These are phyloP conservation scores for Trifolium subterraneum DNA, from an alignment of 306 rosid species.

Conservation along the genomic window DNA sequence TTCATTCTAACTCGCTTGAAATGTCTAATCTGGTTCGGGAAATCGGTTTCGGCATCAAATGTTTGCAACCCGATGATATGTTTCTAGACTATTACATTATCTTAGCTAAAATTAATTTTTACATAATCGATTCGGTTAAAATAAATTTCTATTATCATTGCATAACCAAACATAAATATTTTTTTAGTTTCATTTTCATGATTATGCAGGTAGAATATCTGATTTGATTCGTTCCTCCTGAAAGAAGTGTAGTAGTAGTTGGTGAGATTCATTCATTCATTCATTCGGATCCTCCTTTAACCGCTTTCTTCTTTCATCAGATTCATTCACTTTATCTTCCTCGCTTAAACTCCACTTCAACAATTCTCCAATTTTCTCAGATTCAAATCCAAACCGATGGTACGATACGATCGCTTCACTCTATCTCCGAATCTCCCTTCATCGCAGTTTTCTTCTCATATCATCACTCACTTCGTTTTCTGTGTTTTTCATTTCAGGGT, in stretches of 20 bases:
- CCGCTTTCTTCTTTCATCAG: no score
- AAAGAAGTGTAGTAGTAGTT: neutral
- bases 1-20: no score
- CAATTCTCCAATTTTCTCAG: neutral
- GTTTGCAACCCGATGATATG: no score
- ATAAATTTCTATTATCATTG: no score
- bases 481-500: constrained; percentile 48
- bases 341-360: neutral
- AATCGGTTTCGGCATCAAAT: no score
- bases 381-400: constrained; percentile 26
- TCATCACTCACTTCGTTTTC: neutral
- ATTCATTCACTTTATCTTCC: neutral
- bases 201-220: no score
- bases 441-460: constrained; percentile 16
- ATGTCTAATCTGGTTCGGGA: no score
- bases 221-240: neutral
- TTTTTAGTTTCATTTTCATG: no score
- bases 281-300: neutral
- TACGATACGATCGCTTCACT: neutral
- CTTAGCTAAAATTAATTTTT: no score
- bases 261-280: constrained; percentile 11
- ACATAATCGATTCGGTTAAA: no score
- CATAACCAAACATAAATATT: no score
- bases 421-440: neutral
- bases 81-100: no score